Base-by-base conservation (phyloP, 306 rosid species). In the Argentina anserina region DNA sequence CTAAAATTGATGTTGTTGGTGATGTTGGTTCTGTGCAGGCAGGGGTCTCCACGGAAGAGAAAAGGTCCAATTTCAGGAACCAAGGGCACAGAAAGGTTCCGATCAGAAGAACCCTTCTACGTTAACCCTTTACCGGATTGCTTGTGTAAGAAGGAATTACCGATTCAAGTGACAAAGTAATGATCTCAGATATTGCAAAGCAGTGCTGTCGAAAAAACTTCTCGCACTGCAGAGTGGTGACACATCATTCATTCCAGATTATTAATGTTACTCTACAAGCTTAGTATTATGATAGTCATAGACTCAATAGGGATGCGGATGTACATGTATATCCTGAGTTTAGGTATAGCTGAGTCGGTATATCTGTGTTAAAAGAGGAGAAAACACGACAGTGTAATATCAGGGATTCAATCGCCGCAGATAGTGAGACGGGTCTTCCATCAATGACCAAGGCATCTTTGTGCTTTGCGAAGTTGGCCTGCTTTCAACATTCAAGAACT, bases 51-150 rank as follows among this genome's bases (percentile, higher is more conserved):
- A 2, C 83, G 91, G 82, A 94, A 89, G 85, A 94, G 99, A 82
- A 91, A 83, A 80, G 99, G 99, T 25, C 97, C 97, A 13, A 78
- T 87, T 77, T 69, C 96, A 12, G 99, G 99, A 78, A 91, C 97
- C 39, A 94, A 71, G 83, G 99, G 97, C 23, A 76, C 76, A 67
- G 92, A 91, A 36, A 91, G 98, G 69, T 91, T 94, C 80, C 97
- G 98, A 4, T 91, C 94, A 23, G 99, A 94, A 84, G 97, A 94
- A 84, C 78, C 97, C 21, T 94, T 89, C 78, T 94, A 91, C 66
- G 87, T 90, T 42, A 91, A 94, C 74, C 96, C 99, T 75, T 83
- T 85, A 75, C 97, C 99, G 0, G 97, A 86, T 78, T 94, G 99
- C 85, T 73, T 94, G 68, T 91, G 98, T 82, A 85, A 69, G 79